Percentiles rank a stretch among this genome's conserved stretches.
Conservation (phyloP, 2,329 filamentous ascomycete genomes). For the Pseudocercospora fijiensis region DNA sequence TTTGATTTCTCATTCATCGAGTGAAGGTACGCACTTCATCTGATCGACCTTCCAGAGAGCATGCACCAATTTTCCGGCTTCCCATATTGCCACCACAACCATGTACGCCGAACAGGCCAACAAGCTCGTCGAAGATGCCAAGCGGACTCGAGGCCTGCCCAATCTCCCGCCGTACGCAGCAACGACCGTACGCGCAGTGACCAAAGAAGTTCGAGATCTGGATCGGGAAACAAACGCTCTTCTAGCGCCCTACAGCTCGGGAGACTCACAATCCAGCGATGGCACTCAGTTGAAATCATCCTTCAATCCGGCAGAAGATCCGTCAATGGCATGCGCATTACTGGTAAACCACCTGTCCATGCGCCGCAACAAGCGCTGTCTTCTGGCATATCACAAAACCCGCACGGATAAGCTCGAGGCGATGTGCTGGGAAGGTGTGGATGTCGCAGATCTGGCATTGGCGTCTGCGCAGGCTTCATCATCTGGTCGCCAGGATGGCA, state of each 20-base stretch:
- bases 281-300: constrained; percentile 57
- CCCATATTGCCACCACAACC: not conserved
- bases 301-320: constrained; percentile 81
- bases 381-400: constrained; percentile 90
- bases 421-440: constrained; percentile 86
- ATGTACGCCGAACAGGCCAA: constrained; percentile 90
- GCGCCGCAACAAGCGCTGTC: constrained; percentile 91
- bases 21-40: no score
- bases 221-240: constrained; percentile 80
- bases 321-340: constrained; percentile 80
- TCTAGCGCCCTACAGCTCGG: constrained; percentile 72
- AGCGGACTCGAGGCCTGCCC: constrained; percentile 82
- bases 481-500: constrained; percentile 24
- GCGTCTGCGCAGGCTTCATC: constrained; percentile 49
- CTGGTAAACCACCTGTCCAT: constrained; percentile 93
- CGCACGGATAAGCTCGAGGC: constrained; percentile 89
- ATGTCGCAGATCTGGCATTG: constrained; percentile 67
- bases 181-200: constrained; percentile 81
- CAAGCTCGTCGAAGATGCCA: constrained; percentile 94
- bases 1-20: not conserved
- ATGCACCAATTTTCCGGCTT: not conserved
- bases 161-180: constrained; percentile 90
- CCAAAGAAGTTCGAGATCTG: constrained; percentile 88
- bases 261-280: constrained; percentile 30
- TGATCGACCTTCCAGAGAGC: not conserved